Evolutionary conservation across 2,329 filamentous ascomycete genomes (phyloP).

Genomic region (Periconia digitata): DNA sequence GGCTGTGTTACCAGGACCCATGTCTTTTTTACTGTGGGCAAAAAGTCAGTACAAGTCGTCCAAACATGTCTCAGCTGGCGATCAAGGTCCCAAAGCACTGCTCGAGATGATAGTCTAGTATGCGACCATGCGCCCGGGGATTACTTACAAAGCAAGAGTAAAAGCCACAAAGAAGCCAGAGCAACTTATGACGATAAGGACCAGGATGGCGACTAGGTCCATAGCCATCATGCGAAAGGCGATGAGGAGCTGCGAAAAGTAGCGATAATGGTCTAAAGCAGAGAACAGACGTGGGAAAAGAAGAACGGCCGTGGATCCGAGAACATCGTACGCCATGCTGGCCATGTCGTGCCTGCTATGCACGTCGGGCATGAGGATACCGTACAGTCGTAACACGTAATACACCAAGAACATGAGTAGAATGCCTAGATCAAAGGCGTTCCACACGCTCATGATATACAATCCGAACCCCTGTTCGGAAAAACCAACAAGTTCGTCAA

Average conservation of each 20-base stretch:
- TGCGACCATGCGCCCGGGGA: background rate
- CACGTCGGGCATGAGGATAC: conserved; percentile 77
- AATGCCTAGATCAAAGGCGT: conserved; percentile 90
- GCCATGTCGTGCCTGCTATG: conserved; percentile 66
- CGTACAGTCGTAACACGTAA: conserved; percentile 86
- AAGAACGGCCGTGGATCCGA: conserved; percentile 86
- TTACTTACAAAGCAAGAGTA: conserved; percentile 66
- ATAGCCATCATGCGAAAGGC: conserved; percentile 93
- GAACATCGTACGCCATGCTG: conserved; percentile 87
- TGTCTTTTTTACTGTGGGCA: conserved; percentile 55
- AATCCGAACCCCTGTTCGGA: conserved; percentile 95
- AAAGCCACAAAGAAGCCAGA: conserved; percentile 97
- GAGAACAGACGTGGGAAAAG: conserved; percentile 90
- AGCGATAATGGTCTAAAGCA: conserved; percentile 90
- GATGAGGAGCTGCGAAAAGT: conserved; percentile 92
- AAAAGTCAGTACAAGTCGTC: background rate
- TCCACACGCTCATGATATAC: conserved; percentile 98
- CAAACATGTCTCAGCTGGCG: background rate
- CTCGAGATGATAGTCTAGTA: background rate
- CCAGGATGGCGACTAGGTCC: conserved; percentile 80
- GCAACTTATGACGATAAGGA: conserved; percentile 83
- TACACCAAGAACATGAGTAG: conserved; percentile 82
- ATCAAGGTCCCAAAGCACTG: background rate
- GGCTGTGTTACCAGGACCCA: conserved; percentile 73
- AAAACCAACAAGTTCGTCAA: conserved; percentile 93